Evolutionary conservation across 192 early-diverging fungal genomes (phyloP).

Genomic region (Coemansia sp.): DNA sequence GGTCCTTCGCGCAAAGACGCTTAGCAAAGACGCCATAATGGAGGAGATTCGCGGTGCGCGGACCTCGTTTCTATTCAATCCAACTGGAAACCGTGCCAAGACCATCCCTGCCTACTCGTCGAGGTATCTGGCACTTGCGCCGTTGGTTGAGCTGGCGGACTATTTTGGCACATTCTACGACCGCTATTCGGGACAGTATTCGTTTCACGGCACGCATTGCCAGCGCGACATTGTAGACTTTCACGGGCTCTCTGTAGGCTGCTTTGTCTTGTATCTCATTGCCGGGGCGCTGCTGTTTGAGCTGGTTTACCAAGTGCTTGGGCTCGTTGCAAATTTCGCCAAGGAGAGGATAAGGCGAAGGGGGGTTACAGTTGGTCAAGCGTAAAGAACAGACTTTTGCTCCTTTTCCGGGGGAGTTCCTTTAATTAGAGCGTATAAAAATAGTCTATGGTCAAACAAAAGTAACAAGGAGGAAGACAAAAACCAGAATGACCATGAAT

Average conservation of each 20-base stretch:
- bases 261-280: conserved; percentile 26
- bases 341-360: conserved; percentile 1
- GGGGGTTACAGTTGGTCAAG: too few relatives aligned
- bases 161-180: conserved; percentile 61
- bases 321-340: not conserved
- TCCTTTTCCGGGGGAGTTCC: too few relatives aligned
- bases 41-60: conserved; percentile 56
- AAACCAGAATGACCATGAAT: conserved; percentile 84
- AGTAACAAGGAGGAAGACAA: conserved; percentile 73
- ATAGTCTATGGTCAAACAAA: conserved; percentile 56
- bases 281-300: conserved; percentile 16
- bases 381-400: too few relatives aligned
- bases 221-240: conserved; percentile 54
- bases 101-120: conserved; percentile 29
- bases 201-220: conserved; percentile 66
- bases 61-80: conserved; percentile 65
- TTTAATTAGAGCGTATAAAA: not conserved
- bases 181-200: conserved; percentile 64
- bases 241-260: conserved; percentile 27
- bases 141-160: conserved; percentile 51
- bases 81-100: conserved; percentile 57
- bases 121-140: conserved; percentile 45
- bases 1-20: conserved; percentile 49
- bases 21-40: conserved; percentile 55
- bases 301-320: conserved; percentile 3